Evolutionary conservation across 2,329 filamentous ascomycete genomes (phyloP).

Genomic region (Colletotrichum plurivorum): DNA sequence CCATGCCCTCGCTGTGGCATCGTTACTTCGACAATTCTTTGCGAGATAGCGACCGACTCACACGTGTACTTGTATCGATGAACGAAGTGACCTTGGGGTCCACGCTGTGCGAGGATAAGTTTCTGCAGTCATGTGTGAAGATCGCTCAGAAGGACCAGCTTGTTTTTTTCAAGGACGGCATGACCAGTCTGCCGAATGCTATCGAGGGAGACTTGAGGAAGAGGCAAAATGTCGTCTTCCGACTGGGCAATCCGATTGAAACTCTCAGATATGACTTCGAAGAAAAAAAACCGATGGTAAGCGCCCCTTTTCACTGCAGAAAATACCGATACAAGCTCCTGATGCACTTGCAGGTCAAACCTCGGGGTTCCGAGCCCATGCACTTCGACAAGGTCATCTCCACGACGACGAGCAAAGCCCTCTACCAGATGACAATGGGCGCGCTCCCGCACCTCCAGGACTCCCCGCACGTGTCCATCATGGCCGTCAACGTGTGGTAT

Average conservation of each 20-base stretch:
- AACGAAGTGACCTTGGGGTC: neutral
- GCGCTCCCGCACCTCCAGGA: conserved; percentile 64
- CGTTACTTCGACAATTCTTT: conserved; percentile 42
- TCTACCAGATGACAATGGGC: conserved; percentile 54
- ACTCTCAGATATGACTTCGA: conserved; percentile 56
- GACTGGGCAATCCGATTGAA: conserved; percentile 62
- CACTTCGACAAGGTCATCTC: conserved; percentile 74
- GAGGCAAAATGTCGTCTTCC: conserved; percentile 73
- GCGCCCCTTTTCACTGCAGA: conserved; percentile 16
- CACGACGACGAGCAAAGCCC: conserved; percentile 68
- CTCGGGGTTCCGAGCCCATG: conserved; percentile 40
- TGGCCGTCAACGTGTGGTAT: conserved; percentile 94
- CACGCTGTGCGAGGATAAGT: conserved; percentile 39
- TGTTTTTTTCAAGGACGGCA: conserved; percentile 69
- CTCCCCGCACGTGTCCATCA: conserved; percentile 82
- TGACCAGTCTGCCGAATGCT: conserved; percentile 71
- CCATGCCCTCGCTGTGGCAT: conserved; percentile 65
- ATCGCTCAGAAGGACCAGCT: conserved; percentile 28
- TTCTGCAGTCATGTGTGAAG: conserved; percentile 24
- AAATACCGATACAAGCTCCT: neutral
- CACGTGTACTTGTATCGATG: neutral
- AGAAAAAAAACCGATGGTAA: conserved; percentile 56
- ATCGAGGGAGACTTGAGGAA: conserved; percentile 65
- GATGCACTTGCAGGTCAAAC: conserved; percentile 48
- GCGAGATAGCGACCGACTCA: conserved; percentile 36